phyloP scores from a whole-genome alignment of 1,139 yeast genomes.

The Geotrichum klebahnii region DNA sequence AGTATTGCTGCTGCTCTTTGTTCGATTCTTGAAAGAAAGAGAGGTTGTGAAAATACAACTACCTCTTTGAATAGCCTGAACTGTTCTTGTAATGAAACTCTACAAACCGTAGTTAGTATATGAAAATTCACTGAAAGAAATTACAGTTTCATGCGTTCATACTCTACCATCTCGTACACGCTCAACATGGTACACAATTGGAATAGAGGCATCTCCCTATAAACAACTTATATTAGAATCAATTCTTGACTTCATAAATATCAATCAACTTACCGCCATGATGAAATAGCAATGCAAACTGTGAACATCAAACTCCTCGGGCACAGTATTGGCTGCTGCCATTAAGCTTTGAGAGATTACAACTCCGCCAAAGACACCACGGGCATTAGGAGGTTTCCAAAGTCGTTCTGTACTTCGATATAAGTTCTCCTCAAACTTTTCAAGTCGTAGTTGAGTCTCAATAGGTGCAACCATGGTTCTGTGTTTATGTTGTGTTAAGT shows the following conservation, averaged over 20 bases:
- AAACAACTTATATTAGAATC: no score
- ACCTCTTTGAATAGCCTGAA: conserved; percentile 54
- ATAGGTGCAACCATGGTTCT: conserved; percentile 24
- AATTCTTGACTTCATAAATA: no score
- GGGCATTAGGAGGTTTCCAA: conserved; percentile 51
- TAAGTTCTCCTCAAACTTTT: conserved; percentile 35
- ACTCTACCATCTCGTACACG: conserved; percentile 56
- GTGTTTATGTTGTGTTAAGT: not conserved
- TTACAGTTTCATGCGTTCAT: no score
- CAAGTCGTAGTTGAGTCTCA: conserved; percentile 33
- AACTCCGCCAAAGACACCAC: conserved; percentile 79
- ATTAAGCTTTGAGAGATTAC: conserved; percentile 66
- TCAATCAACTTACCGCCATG: conserved; percentile 38
- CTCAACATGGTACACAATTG: conserved; percentile 57
- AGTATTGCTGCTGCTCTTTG: conserved; percentile 12
- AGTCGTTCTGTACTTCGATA: conserved; percentile 37
- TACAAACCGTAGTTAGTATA: conserved; percentile 7
- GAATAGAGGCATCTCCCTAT: conserved; percentile 47
- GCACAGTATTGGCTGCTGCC: conserved; percentile 55
- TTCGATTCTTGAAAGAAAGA: conserved; percentile 46
- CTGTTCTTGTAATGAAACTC: conserved; percentile 54
- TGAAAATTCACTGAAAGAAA: not conserved
- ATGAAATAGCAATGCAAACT: conserved; percentile 53
- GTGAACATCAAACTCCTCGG: conserved; percentile 45
- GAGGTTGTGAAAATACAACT: conserved; percentile 51